phyloP scores from a whole-genome alignment of 106 monocot species.

The Triglochin maritima region DNA sequence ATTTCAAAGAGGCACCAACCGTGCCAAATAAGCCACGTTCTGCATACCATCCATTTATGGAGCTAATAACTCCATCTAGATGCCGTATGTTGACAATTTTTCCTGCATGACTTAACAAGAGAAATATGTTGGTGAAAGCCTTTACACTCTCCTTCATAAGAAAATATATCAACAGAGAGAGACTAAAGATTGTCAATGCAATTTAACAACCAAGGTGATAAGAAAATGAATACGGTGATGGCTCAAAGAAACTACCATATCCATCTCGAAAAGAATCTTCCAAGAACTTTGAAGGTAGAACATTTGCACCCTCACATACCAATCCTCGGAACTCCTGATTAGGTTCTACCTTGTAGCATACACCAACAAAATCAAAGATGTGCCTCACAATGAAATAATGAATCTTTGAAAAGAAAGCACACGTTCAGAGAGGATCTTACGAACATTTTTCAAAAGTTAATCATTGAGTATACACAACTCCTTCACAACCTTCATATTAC shows the following conservation, averaged over 20 bases:
- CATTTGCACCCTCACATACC: conserved; percentile 91
- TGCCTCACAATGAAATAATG: background rate
- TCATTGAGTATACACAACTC: no score
- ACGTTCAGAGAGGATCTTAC: background rate
- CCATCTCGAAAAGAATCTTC: conserved; percentile 92
- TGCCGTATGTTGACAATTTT: conserved; percentile 84
- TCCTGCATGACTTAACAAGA: conserved; percentile 78
- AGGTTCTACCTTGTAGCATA: conserved; percentile 78
- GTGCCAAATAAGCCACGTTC: conserved; percentile 86
- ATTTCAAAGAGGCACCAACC: conserved; percentile 29
- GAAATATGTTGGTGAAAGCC: background rate
- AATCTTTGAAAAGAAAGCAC: background rate
- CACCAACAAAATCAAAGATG: background rate
- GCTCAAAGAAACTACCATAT: conserved; percentile 47
- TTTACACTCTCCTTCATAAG: background rate
- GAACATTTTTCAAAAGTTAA: no score
- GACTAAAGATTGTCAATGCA: background rate
- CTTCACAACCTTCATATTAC: no score
- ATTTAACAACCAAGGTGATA: background rate
- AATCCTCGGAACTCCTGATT: conserved; percentile 95
- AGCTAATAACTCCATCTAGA: conserved; percentile 76
- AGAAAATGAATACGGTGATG: no score
- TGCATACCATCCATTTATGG: conserved; percentile 85
- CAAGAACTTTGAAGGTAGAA: conserved; percentile 83
- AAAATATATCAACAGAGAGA: background rate